These are phyloP conservation scores for Aureobasidium namibiae DNA, from an alignment of 2,329 filamentous ascomycete genomes.

Conservation along the genomic window DNA sequence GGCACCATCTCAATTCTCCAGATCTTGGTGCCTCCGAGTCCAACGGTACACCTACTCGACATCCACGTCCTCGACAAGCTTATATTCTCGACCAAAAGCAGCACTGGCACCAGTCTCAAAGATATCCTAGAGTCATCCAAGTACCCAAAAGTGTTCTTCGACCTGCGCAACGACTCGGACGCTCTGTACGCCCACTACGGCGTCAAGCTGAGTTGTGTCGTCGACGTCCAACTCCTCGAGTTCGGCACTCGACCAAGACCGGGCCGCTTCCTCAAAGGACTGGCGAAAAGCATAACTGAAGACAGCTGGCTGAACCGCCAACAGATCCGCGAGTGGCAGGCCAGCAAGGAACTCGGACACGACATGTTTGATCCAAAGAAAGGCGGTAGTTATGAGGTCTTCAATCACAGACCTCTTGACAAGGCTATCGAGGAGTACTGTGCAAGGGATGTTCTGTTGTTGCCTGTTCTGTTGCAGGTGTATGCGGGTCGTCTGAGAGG, in stretches of 20 bases:
- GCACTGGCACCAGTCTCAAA: slow-evolving; percentile 24
- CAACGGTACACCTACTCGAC: slow-evolving; percentile 38
- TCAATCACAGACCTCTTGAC: slow-evolving; percentile 38
- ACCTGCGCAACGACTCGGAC: slow-evolving; percentile 52
- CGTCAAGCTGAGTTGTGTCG: slow-evolving; percentile 37
- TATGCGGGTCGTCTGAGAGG: slow-evolving; percentile 16
- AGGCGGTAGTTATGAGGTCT: slow-evolving; percentile 41
- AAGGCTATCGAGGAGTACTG: slow-evolving; percentile 38
- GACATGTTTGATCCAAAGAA: slow-evolving; percentile 33
- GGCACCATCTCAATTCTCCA: slow-evolving; percentile 41
- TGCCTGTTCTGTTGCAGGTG: slow-evolving; percentile 27
- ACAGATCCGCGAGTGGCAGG: slow-evolving; percentile 22
- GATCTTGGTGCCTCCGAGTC: slow-evolving; percentile 27
- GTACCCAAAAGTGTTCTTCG: slow-evolving; percentile 48
- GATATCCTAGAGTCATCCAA: slow-evolving; percentile 36
- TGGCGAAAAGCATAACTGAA: slow-evolving; percentile 33
- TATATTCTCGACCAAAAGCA: slow-evolving; percentile 33
- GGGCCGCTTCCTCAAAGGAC: slow-evolving; percentile 25
- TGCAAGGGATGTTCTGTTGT: slow-evolving; percentile 36
- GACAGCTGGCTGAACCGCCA: slow-evolving; percentile 17
- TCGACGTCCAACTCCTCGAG: slow-evolving; percentile 53
- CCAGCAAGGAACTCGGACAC: slow-evolving; percentile 30
- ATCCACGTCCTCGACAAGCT: slow-evolving; percentile 29
- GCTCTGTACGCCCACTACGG: slow-evolving; percentile 41
- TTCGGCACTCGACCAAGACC: slow-evolving; percentile 28